phyloP scores from a whole-genome alignment of 768 basidiomycete genomes.

The Xanthoconium stramineum region DNA sequence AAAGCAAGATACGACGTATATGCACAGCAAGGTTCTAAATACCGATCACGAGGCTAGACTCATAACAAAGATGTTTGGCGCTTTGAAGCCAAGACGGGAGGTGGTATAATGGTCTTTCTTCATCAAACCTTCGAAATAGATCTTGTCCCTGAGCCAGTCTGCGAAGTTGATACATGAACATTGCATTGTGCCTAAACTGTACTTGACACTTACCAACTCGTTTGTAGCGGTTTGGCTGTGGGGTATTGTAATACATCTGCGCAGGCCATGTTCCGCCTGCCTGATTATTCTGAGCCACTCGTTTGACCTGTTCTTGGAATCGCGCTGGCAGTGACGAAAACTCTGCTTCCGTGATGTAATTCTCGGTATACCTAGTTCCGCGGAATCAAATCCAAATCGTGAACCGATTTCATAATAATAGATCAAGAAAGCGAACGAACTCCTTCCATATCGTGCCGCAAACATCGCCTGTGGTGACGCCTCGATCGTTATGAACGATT shows the following conservation, averaged over 20 bases:
- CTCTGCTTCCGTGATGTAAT: conserved; percentile 64
- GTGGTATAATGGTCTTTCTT: conserved; percentile 59
- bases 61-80: conserved; percentile 80
- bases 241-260: conserved; percentile 43
- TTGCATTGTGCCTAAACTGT: background rate
- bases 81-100: conserved; percentile 67
- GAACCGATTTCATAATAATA: conserved; percentile 2
- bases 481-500: conserved; percentile 63
- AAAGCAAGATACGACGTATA: conserved; percentile 9
- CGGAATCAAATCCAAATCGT: conserved; percentile 11
- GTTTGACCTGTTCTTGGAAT: conserved; percentile 69
- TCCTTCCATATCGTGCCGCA: conserved; percentile 71
- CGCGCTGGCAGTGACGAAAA: conserved; percentile 57
- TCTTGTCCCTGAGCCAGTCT: conserved; percentile 79
- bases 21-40: background rate
- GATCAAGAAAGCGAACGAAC: conserved; percentile 41
- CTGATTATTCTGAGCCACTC: conserved; percentile 46
- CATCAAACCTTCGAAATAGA: conserved; percentile 63
- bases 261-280: conserved; percentile 34
- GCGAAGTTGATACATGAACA: background rate
- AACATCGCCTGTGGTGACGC: conserved; percentile 77
- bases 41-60: conserved; percentile 45
- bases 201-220: conserved; percentile 56
- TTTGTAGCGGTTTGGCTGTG: conserved; percentile 48
- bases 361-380: conserved; percentile 59